Base-by-base conservation (phyloP, 75 land plant species). In the Picea glauca region DNA sequence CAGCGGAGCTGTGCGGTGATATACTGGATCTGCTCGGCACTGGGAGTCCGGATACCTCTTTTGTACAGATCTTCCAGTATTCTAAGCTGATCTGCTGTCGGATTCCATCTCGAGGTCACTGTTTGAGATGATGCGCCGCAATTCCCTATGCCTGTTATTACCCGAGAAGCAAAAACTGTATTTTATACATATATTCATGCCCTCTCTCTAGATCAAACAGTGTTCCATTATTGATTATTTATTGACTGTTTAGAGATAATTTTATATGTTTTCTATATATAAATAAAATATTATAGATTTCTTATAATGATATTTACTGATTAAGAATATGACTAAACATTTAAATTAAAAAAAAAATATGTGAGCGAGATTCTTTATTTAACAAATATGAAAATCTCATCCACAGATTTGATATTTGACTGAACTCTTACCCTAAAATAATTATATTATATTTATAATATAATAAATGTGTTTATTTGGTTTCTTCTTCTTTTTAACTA, bases 81-180 rank as follows among this genome's bases (percentile, higher is more conserved):
- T 68, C 83, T 72, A 7, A 90, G 61, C 82, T 90, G 92, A 80
- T 87, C 89, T 57, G 89, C 87, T 20, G 87, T 83, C 14, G 92
- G 92, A 64, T 87, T 90, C 92, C 92, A 90, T 54, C 92, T 58
- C 43, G 92, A 85, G 54, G 81, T 83, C 77, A 74, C 88, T 46
- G 76, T 74, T 60, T 73, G 84, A 78, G 23, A 66, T 54, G 78
- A 62, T 62, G 50, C 78, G 13, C 61, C 61, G 30, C 8, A 23
- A 54, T 13, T 17, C n/a, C 35, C 38, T 9, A 63, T 75, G 8
- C 14, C 15, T 15, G 31, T 58, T 30, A 50, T 33, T 33, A 2
- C 76, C 15, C 33, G 17, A 18, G 30, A 70, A 46, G 18, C 40
- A 40, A 43, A 0, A 46, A 6, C 2, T 40, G 74, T n/a, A n/a